Conservation (phyloP, 2,329 filamentous ascomycete species). For the Thelonectria rubi region DNA sequence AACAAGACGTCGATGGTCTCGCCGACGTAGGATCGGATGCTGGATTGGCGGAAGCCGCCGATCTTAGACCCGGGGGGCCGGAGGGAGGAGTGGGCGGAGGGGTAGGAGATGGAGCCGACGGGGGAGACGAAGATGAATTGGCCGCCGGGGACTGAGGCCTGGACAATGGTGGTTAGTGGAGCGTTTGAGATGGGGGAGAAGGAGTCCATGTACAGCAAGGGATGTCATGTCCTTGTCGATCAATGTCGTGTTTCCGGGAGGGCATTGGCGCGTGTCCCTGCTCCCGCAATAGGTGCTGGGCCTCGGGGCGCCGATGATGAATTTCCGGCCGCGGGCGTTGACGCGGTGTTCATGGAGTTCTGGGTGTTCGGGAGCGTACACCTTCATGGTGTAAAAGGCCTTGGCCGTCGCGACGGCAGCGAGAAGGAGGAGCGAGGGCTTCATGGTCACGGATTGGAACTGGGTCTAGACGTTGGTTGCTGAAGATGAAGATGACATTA, state of each 20-base stretch:
- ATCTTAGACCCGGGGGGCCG: slow-evolving; percentile 60
- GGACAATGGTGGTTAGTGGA: background rate
- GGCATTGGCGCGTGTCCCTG: slow-evolving; percentile 34
- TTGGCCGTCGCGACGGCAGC: background rate
- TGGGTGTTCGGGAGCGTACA: slow-evolving; percentile 35
- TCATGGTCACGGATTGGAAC: slow-evolving; percentile 24
- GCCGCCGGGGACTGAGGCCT: slow-evolving; percentile 68
- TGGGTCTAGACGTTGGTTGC: background rate
- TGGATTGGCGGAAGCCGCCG: slow-evolving; percentile 56
- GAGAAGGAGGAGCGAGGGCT: background rate
- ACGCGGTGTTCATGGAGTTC: slow-evolving; percentile 39
- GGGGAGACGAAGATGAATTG: slow-evolving; percentile 67
- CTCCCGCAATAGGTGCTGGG: slow-evolving; percentile 43
- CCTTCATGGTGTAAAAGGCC: slow-evolving; percentile 41
- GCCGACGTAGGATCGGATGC: slow-evolving; percentile 38
- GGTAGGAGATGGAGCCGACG: slow-evolving; percentile 64
- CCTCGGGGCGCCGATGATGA: slow-evolving; percentile 41
- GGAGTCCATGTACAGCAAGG: slow-evolving; percentile 35
- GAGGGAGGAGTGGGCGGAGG: slow-evolving; percentile 61
- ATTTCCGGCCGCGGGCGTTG: slow-evolving; percentile 41
- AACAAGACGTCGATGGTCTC: slow-evolving; percentile 36
- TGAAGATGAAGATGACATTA: background rate
- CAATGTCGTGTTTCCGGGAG: slow-evolving; percentile 40
- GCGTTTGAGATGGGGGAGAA: too few relatives aligned
- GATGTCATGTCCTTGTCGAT: slow-evolving; percentile 42